phyloP scores from a whole-genome alignment of 257 asterid species.

The Cynanchum wilfordii region DNA sequence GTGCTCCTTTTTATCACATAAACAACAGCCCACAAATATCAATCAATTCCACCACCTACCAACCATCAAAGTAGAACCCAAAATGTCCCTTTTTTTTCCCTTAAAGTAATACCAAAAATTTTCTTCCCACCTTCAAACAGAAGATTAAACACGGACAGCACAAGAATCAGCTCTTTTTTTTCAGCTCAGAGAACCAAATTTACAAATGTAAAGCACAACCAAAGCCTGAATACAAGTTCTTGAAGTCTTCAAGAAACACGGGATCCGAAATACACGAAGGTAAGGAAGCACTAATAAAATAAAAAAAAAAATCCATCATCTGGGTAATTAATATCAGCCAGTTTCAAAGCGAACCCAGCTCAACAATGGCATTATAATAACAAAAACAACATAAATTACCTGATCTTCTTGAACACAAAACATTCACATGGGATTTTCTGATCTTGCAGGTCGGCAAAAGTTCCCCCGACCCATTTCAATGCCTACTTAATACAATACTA shows the following conservation, averaged over 20 bases:
- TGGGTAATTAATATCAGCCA: neutral
- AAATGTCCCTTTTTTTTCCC: neutral
- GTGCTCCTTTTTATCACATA: neutral
- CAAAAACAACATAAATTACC: slow-evolving; percentile 8
- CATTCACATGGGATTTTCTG: slow-evolving; percentile 5
- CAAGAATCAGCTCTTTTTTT: neutral
- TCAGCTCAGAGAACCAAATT: neutral
- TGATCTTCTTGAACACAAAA: slow-evolving; percentile 9
- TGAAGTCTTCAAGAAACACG: neutral
- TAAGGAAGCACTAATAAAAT: neutral
- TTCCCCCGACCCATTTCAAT: neutral
- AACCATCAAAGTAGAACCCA: neutral
- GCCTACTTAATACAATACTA: neutral
- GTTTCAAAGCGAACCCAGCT: neutral
- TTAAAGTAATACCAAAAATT: neutral
- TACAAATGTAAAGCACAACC: neutral
- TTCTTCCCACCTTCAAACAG: neutral
- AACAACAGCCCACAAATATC: neutral
- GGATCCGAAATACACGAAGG: neutral
- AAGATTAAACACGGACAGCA: neutral
- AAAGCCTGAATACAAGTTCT: slow-evolving; percentile 1
- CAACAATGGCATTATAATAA: neutral
- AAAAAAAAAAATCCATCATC: neutral
- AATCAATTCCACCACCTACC: neutral
- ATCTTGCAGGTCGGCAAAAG: slow-evolving; percentile 5